Evolutionary conservation across 805 yeast genomes (phyloP).

Genomic region (Torulaspora quercuum): DNA sequence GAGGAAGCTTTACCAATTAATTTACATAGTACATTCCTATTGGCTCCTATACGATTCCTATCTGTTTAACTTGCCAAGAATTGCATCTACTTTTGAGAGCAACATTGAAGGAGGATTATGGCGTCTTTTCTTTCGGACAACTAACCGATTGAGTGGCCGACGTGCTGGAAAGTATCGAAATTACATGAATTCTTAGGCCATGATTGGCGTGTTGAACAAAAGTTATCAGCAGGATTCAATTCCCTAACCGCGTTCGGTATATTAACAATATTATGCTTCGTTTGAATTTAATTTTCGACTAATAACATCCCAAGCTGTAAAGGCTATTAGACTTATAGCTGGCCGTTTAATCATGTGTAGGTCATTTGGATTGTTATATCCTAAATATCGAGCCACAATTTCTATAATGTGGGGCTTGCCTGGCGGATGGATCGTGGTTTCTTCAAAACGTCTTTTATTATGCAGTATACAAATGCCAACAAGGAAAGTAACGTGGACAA

Average conservation of each 20-base stretch:
- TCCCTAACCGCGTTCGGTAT: neutral
- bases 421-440: too few relatives aligned
- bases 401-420: too few relatives aligned
- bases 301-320: neutral
- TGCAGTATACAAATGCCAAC: slow-evolving; percentile 11
- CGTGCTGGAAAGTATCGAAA: neutral
- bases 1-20: neutral
- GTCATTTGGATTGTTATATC: too few relatives aligned
- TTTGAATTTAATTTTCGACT: slow-evolving; percentile 1
- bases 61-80: neutral
- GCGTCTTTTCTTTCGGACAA: neutral
- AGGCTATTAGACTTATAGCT: neutral
- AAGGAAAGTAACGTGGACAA: slow-evolving; percentile 13
- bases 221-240: neutral
- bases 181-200: slow-evolving; percentile 1
- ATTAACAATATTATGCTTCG: neutral
- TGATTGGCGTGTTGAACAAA: neutral
- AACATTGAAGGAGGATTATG: slow-evolving; percentile 1
- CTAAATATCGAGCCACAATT: too few relatives aligned
- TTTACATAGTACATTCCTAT: neutral
- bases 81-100: neutral
- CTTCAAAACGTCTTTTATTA: slow-evolving; percentile 12
- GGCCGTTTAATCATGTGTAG: neutral
- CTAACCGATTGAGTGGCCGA: neutral
- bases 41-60: neutral